Percentiles rank a stretch among this genome's conserved stretches.
Conservation (phyloP, 2,329 filamentous ascomycete species). For the Fusarium musae region DNA sequence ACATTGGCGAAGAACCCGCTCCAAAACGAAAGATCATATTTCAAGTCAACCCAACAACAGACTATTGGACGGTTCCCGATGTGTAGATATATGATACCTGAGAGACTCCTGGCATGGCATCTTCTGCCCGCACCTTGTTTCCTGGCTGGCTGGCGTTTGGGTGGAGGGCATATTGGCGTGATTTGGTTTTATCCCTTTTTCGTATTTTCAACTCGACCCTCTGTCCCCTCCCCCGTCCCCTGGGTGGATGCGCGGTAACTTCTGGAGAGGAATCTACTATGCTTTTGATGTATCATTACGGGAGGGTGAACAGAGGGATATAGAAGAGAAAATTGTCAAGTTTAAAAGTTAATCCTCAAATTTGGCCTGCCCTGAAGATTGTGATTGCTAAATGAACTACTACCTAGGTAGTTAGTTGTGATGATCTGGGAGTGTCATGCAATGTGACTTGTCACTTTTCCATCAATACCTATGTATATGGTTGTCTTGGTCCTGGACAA, state of each 20-base stretch:
- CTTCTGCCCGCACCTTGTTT: conserved; percentile 44
- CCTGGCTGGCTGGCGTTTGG: conserved; percentile 51
- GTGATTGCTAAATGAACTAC: conserved; percentile 12
- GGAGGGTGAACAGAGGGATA: conserved; percentile 23
- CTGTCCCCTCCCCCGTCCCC: conserved; percentile 24
- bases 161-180: conserved; percentile 50
- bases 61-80: conserved; percentile 43
- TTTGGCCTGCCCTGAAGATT: background rate
- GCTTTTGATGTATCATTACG: conserved; percentile 24
- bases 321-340: conserved; percentile 40
- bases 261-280: conserved; percentile 11
- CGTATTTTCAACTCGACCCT: conserved; percentile 38
- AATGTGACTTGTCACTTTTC: background rate
- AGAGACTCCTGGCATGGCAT: conserved; percentile 47
- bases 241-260: conserved; percentile 18
- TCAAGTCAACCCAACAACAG: conserved; percentile 32
- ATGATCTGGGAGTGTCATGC: background rate
- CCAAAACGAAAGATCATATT: conserved; percentile 32
- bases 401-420: background rate
- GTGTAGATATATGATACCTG: conserved; percentile 52
- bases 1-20: conserved; percentile 41
- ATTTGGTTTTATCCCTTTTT: conserved; percentile 46
- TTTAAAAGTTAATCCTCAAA: conserved; percentile 35
- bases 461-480: background rate
- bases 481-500: background rate